These are phyloP conservation scores for Carpinus viminea DNA, from an alignment of 306 rosid genomes.

Conservation along the genomic window DNA sequence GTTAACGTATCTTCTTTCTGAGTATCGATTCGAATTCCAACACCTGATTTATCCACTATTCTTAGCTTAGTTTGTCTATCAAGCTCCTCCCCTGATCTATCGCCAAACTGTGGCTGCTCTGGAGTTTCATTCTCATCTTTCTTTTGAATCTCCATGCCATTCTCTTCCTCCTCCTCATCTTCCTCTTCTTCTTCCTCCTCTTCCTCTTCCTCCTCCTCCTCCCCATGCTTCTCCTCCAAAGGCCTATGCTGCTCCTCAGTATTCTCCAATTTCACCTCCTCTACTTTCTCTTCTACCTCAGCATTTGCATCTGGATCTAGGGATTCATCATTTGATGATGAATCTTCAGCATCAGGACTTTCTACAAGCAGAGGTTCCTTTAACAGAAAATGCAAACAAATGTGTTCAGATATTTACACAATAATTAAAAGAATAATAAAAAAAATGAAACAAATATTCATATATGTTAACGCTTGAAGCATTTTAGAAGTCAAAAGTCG, in stretches of 20 bases:
- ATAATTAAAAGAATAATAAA: background rate
- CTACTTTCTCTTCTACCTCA: conserved; percentile 54
- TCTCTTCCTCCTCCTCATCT: conserved; percentile 60
- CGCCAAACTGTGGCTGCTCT: conserved; percentile 42
- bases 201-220: conserved; percentile 42
- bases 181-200: conserved; percentile 52
- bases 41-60: conserved; percentile 35
- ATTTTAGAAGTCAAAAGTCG: background rate
- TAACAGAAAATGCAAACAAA: conserved; percentile 18
- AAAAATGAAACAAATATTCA: background rate
- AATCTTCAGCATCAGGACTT: conserved; percentile 74
- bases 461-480: background rate
- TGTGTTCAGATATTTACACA: background rate
- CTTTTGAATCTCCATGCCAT: conserved; percentile 49
- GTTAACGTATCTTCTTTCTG: conserved; percentile 30
- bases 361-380: conserved; percentile 63
- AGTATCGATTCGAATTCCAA: conserved; percentile 33
- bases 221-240: conserved; percentile 48
- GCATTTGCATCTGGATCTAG: conserved; percentile 52
- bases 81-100: conserved; percentile 32
- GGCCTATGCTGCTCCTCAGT: conserved; percentile 50
- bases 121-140: conserved; percentile 41
- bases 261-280: conserved; percentile 47
- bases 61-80: conserved; percentile 23
- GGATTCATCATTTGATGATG: conserved; percentile 75